Conservation (phyloP, 2,329 filamentous ascomycete species). For the Cordyceps javanica region DNA sequence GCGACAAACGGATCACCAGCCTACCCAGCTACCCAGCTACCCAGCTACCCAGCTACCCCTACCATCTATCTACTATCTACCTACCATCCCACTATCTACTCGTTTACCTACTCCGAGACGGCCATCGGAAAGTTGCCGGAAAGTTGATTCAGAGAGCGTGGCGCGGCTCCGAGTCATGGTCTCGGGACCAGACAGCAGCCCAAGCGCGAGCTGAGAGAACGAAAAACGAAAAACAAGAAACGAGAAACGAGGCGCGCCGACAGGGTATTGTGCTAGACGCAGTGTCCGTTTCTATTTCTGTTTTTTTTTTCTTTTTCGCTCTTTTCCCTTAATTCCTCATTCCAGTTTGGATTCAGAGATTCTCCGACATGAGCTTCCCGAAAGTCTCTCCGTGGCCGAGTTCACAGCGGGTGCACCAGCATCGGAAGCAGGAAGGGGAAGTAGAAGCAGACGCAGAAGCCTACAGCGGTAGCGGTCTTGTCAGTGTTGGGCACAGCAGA, state of each 20-base stretch:
- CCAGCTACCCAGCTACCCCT: too few species aligned
- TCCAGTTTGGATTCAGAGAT: not conserved
- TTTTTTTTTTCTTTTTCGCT: not conserved
- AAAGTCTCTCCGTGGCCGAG: constrained; percentile 10
- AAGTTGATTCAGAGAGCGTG: not conserved
- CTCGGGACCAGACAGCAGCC: not conserved
- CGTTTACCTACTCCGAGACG: too few species aligned
- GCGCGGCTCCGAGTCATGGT: constrained; percentile 1
- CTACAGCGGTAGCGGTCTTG: too few species aligned
- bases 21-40: too few species aligned
- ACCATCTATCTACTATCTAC: too few species aligned
- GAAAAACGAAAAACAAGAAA: not conserved
- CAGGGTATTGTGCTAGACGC: too few species aligned
- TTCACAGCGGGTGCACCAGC: not conserved
- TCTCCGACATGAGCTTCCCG: constrained; percentile 2
- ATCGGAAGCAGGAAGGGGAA: not conserved
- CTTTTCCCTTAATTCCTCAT: not conserved
- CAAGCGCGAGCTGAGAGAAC: not conserved
- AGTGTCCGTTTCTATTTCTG: not conserved
- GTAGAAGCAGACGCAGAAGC: too few species aligned
- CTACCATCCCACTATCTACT: too few species aligned
- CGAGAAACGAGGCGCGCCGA: too few species aligned
- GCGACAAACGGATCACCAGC: too few species aligned
- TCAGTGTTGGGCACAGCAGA: too few species aligned
- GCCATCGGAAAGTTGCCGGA: not conserved